These are phyloP conservation scores for Pleomassaria siparia DNA, from an alignment of 2,329 filamentous ascomycete genomes.

Conservation along the genomic window DNA sequence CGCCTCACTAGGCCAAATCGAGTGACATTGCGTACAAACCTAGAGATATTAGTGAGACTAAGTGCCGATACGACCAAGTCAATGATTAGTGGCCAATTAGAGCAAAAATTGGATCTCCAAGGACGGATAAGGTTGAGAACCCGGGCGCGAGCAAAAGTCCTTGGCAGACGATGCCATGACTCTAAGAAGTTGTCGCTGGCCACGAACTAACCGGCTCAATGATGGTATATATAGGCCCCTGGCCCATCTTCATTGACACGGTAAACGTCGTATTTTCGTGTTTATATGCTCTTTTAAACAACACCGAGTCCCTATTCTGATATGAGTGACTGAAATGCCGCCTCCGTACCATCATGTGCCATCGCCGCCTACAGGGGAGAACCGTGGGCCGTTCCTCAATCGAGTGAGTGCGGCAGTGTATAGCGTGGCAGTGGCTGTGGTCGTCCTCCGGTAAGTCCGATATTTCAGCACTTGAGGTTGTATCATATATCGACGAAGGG, in stretches of 20 bases:
- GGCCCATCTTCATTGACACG: not conserved
- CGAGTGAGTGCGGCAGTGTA: not conserved
- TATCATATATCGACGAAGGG: not conserved
- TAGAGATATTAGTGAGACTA: no score
- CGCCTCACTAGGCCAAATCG: no score
- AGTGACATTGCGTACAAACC: no score
- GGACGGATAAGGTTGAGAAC: no score
- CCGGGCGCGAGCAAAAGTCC: no score
- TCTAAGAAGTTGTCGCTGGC: no score
- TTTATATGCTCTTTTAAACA: not conserved
- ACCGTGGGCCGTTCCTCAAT: slow-evolving; percentile 1
- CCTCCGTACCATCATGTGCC: not conserved
- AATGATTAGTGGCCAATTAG: no score
- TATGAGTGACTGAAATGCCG: not conserved
- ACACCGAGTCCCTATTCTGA: not conserved
- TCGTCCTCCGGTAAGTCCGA: not conserved
- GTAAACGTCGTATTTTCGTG: not conserved
- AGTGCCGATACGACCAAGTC: no score
- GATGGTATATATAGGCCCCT: not conserved
- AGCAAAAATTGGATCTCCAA: not conserved
- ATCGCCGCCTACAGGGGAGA: slow-evolving; percentile 1
- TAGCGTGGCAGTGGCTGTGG: not conserved
- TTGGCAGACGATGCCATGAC: no score
- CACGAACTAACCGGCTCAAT: no score
- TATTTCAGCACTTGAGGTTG: not conserved